Base-by-base conservation (phyloP, 1,284 basidiomycete species). In the Ganoderma resinaceum region DNA sequence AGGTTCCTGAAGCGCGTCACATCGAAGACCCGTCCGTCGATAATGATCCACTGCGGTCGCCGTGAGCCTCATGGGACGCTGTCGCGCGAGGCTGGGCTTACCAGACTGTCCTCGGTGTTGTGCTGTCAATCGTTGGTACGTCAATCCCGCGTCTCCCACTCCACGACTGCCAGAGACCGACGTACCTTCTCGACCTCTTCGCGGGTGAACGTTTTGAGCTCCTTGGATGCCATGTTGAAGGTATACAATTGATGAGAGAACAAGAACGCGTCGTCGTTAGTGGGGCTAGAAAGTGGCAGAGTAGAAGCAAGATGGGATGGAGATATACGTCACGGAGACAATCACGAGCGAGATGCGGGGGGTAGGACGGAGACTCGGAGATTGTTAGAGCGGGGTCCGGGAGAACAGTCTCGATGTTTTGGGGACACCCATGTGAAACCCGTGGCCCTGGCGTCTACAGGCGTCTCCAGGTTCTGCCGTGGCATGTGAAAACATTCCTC, bases 21-120 rank as follows among this genome's bases (percentile, higher is more conserved):
- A 78, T 95, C 91, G 79, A 92, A 96, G 37, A 96, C 93, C 76
- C 90, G 91, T 26, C 90, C 86, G 79, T 96, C 95, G 74, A 97
- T 86, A 70, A 95, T 87, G 73, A 95, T 82, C 93, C 94, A 96
- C 91, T 92, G 72, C 2, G 29, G 31, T 33, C 46, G 11, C 2
- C 26, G 29, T 65, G 26, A 69, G 61, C 16, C 16, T 20, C 38
- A 43, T 33, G n/a, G 57, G 26, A n/a, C 29, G 1, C n/a, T 35
- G 33, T n/a, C 11, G 52, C 52, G 52, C 52, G 18, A 6, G 52
- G 12, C 76, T 18, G 68, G 1, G 75, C 85, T 61, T 31, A 86
- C 84, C 63, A 91, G 81, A 78, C 90, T 88, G 64, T 85, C 89
- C 55, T 84, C 81, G 66, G 86, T 87, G 81, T 90, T 90, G 79